These are phyloP conservation scores for Fraxinus anomala DNA, from an alignment of 257 asterid species.

Conservation along the genomic window DNA sequence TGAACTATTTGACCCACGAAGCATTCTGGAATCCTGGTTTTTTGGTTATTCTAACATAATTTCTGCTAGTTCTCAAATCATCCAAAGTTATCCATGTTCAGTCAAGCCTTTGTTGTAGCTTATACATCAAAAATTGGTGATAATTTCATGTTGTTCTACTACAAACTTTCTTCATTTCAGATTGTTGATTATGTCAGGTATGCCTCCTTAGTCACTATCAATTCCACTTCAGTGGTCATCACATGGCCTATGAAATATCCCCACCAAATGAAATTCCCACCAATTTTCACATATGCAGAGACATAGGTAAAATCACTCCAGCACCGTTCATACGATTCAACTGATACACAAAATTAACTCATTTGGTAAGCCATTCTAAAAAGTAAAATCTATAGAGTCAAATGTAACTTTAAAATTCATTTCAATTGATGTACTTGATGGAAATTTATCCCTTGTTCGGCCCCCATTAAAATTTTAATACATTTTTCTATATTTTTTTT, in stretches of 20 bases:
- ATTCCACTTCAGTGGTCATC: background rate
- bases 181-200: constrained; percentile 1
- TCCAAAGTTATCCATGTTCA: constrained; percentile 4
- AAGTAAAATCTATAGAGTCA: background rate
- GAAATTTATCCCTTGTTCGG: background rate
- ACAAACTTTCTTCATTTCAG: constrained; percentile 9
- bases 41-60: constrained; percentile 5
- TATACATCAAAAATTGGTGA: background rate
- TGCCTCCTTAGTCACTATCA: background rate
- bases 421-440: background rate
- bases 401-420: background rate
- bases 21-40: background rate
- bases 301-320: background rate
- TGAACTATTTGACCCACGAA: background rate
- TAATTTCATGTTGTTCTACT: background rate
- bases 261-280: background rate
- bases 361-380: background rate
- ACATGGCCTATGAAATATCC: background rate
- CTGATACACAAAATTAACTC: background rate
- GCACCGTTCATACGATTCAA: background rate
- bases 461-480: no score
- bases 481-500: no score
- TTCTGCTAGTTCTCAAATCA: constrained; percentile 24
- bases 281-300: background rate
- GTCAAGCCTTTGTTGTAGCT: constrained; percentile 12